A percentile compares a stretch with the other conserved stretches of the same genome.
phyloP scores from a whole-genome alignment of 306 rosid genomes.

The cucumber (Cucumis sativus) region DNA sequence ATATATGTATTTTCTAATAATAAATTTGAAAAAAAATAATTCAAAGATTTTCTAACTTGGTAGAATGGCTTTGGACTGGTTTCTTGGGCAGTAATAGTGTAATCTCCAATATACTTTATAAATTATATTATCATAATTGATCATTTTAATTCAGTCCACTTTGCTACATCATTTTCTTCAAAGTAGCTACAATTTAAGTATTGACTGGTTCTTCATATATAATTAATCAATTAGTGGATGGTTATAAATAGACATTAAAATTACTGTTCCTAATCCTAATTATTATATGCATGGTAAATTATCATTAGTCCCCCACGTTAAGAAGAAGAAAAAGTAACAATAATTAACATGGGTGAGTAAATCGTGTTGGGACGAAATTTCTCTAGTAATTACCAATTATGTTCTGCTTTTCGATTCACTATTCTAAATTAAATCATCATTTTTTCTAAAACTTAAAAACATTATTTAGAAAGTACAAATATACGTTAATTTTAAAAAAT shows the following conservation, averaged over 20 bases:
- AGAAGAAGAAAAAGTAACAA: background rate
- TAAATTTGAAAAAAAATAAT: too few relatives aligned
- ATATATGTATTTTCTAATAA: too few relatives aligned
- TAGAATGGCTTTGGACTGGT: background rate
- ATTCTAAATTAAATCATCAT: background rate
- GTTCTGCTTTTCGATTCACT: background rate
- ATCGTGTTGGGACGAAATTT: background rate
- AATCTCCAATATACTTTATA: background rate
- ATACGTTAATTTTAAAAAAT: too few relatives aligned
- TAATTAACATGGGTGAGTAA: background rate
- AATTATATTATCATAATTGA: background rate
- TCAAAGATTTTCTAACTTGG: background rate
- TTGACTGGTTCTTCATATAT: background rate
- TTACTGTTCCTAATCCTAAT: background rate
- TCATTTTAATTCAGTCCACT: background rate
- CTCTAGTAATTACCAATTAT: background rate
- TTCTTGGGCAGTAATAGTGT: background rate
- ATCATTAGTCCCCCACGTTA: background rate
- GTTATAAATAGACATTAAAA: background rate
- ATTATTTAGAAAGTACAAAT: too few relatives aligned
- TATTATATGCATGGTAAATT: background rate
- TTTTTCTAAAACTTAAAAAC: too few relatives aligned
- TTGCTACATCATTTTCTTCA: background rate
- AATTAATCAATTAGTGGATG: background rate
- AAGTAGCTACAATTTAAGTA: background rate